Conservation (phyloP, 441 rosid genomes). For the Macaranga tanarius region DNA sequence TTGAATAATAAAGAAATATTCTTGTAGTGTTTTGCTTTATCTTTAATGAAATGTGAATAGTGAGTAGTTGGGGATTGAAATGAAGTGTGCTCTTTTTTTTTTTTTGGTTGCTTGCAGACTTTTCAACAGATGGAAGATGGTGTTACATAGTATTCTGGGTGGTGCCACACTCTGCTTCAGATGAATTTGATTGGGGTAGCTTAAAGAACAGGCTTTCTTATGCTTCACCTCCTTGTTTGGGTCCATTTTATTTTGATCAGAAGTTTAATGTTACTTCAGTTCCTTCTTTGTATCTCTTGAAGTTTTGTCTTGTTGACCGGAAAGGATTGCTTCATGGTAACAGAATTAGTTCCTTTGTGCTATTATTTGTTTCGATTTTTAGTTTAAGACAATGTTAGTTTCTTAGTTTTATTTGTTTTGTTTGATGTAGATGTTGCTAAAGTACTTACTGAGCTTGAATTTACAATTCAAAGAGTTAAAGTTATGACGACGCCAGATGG, state of each 20-base stretch:
- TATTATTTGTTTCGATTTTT: conserved; percentile 20
- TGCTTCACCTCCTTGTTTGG: conserved; percentile 55
- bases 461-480: conserved; percentile 79
- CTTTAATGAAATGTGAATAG: too few species aligned
- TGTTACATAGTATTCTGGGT: conserved; percentile 87
- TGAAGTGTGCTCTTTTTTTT: too few species aligned
- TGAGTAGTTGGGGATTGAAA: background rate
- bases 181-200: conserved; percentile 56
- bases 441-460: conserved; percentile 80
- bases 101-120: conserved; percentile 42
- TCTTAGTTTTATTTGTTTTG: conserved; percentile 17
- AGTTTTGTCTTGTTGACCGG: conserved; percentile 61
- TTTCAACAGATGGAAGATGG: conserved; percentile 90
- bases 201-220: conserved; percentile 58
- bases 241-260: conserved; percentile 39
- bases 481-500: conserved; percentile 86
- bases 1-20: background rate
- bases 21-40: too few species aligned
- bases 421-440: conserved; percentile 63
- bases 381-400: background rate
- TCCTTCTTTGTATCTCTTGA: conserved; percentile 60
- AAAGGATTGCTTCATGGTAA: conserved; percentile 77
- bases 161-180: conserved; percentile 45
- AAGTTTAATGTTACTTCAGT: conserved; percentile 30
- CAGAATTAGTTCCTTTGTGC: background rate